Base-by-base conservation (phyloP, 768 basidiomycete species). In the Gymnopilus dilepis region DNA sequence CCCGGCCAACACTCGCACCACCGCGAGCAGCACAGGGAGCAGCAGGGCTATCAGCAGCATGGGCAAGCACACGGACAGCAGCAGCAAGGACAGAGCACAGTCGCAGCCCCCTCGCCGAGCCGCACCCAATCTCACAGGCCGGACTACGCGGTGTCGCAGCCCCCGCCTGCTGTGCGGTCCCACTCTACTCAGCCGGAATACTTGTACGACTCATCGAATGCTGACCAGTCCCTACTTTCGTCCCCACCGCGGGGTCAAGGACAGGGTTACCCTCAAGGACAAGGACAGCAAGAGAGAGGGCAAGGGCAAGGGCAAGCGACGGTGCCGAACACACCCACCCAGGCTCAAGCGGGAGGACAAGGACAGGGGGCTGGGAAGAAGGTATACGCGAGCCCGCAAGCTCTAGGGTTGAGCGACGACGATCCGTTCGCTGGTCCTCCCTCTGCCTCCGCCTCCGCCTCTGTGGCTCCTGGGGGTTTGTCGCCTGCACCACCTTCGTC, bases 401-500 rank as follows among this genome's bases (percentile, higher is more conserved):
- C 75, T 0, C 64, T 76, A 6, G 77, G 76, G 0, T 72, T 82
- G 60, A 82, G 84, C 43, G 81, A 81, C 22, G 91, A 92, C 61
- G 92, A 92, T 81, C 91, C 91, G 4, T 92, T 93, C 60, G 90
- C 86, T 1, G 80, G 84, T 0, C 76, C 76, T 47, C 71, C 69
- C 4, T 68, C 61, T 22, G 69, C 67, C 63, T 69, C 74, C 24
- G 59, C 37, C 17, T 37, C 31, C 11, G 34, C 31, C 21, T 31
- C 0, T n/a, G 21, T 6, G n/a, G 22, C 13, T n/a, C 19, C 28
- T 28, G 48, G 48, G 6, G 48, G 28, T 1, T 31, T 40, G 33
- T 54, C 54, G 3, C 21, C 37, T 5, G 59, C 67, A 15, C 53
- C 69, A 33, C 64, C 69, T 1, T 56, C 63, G 12, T 8, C 69